A percentile compares a stretch with the other conserved stretches of the same genome.
Conservation (phyloP, 129 eudicot species). For the Flaveria trinervia region DNA sequence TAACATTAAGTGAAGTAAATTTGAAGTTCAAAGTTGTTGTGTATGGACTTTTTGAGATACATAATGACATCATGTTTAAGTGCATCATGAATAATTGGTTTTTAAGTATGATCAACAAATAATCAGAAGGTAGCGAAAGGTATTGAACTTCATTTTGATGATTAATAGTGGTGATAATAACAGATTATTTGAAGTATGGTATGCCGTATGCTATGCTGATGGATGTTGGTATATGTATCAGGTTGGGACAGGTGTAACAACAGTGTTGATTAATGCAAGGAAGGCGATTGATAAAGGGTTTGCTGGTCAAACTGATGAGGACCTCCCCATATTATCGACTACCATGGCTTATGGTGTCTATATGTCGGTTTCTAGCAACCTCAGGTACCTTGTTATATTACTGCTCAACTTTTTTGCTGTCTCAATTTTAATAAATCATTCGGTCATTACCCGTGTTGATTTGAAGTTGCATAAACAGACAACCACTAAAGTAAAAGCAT, state of each 20-base stretch:
- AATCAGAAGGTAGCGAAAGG: no score
- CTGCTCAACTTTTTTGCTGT: background rate
- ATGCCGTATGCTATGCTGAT: constrained; percentile 14
- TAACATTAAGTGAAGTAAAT: no score
- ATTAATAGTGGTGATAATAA: background rate
- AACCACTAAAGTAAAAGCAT: constrained; percentile 9
- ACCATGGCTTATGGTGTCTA: constrained; percentile 91
- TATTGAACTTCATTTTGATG: background rate
- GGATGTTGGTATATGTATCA: constrained; percentile 32
- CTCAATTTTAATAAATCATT: background rate
- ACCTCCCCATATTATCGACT: constrained; percentile 67
- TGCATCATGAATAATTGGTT: background rate
- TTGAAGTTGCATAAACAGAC: constrained; percentile 5
- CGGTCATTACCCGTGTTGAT: constrained; percentile 5
- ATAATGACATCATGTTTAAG: no score
- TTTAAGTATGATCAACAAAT: background rate
- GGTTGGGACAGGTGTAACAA: constrained; percentile 91
- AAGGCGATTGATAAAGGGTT: constrained; percentile 69
- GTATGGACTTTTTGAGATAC: no score
- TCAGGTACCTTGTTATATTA: constrained; percentile 55
- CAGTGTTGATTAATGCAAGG: constrained; percentile 62
- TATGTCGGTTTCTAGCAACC: constrained; percentile 89
- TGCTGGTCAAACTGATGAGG: constrained; percentile 81
- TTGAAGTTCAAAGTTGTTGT: no score
- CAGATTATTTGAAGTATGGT: background rate